Base-by-base conservation (phyloP, 2,329 filamentous ascomycete genomes). In the Paradendryphiella salina region DNA sequence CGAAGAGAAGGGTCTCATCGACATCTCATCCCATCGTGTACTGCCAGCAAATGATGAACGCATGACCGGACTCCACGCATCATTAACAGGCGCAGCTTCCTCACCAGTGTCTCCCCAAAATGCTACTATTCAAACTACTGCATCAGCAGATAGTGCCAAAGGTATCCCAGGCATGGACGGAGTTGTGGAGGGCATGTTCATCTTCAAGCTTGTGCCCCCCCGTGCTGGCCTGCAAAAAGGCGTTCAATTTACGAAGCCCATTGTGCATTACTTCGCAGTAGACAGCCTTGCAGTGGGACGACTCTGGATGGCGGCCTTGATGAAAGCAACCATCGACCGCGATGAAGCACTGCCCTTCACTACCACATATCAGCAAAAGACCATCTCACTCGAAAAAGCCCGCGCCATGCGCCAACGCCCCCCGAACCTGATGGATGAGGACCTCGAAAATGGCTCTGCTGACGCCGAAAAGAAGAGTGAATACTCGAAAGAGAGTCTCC, bases 251-350 rank as follows among this genome's bases (percentile, higher is more conserved):
- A 99, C 94, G 1, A 96, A 96, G 72, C 94, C 94, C 4, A 94
- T 91, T 7, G 89, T 96, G 32, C 94, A 99, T 73, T 97, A 96
- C 73, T 99, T 99, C 73, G 94, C 95, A 4, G 91, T 96, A 17
- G 92, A 95, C 44, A 96, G 88, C 64, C 78, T 96, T 51, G 85
- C 90, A 64, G 85, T 94, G 68, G 94, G 94, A 13, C 85, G 94
- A 10, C 78, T 95, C 33, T 99, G 94, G 94, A 99, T 99, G 94
- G 94, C 91, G 4, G 94, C 94, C 5, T 78, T 99, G 43, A 96
- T 99, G 90, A 99, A 99, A 76, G 94, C 94, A 9, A 99, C 94
- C 1, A 99, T 99, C 64, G 93, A 97, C 69, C 87, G 93, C 54
- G 94, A 99, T 62, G 77, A 84, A 65, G 83, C 83, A 3, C 83